Conservation (phyloP, 495 filamentous ascomycete species). For the Aspergillus asperescens region DNA sequence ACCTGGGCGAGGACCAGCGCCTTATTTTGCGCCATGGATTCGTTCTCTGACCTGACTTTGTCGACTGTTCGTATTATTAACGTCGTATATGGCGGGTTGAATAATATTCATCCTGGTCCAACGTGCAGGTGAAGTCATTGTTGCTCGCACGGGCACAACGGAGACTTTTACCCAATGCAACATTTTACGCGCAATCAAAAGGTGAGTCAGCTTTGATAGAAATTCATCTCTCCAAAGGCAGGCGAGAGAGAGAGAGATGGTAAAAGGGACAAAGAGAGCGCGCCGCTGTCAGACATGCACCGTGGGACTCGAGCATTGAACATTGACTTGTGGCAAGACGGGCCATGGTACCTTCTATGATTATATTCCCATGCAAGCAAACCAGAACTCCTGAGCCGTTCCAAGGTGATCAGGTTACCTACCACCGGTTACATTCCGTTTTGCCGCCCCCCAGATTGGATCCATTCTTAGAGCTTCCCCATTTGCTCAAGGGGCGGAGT, state of each 20-base stretch:
- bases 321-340: not conserved
- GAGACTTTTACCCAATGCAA: slow-evolving; percentile 1
- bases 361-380: not conserved
- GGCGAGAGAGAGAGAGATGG: not conserved
- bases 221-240: not conserved
- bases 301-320: not conserved
- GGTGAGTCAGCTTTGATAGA: not conserved
- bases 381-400: not conserved
- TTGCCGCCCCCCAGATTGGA: no score
- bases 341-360: not conserved
- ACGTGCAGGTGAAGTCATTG: slow-evolving; percentile 14
- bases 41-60: not conserved
- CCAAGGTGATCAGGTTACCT: not conserved
- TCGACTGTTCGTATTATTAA: not conserved
- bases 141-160: not conserved
- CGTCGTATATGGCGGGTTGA: not conserved
- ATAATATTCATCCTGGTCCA: slow-evolving; percentile 2
- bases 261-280: not conserved
- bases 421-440: no score
- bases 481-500: not conserved
- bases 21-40: not conserved
- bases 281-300: not conserved
- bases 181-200: not conserved
- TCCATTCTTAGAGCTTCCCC: not conserved
- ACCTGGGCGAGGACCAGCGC: not conserved